Evolutionary conservation across 805 yeast species (phyloP).

Genomic region (Yamadazyma olivae): DNA sequence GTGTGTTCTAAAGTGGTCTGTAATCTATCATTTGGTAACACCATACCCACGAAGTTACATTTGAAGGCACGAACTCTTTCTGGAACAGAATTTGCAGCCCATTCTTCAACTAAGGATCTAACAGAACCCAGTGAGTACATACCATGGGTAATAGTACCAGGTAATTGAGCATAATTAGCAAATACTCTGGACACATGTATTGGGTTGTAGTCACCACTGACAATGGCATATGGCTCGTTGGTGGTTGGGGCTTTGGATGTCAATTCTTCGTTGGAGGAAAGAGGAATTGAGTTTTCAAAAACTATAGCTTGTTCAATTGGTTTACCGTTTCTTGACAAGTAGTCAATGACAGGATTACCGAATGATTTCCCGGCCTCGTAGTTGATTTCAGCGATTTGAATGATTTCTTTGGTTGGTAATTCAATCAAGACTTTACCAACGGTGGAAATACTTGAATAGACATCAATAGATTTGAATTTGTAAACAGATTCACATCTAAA

Average conservation of each 20-base stretch:
- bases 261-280: conserved; percentile 62
- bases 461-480: conserved; percentile 70
- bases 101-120: conserved; percentile 91
- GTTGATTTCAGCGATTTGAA: conserved; percentile 77
- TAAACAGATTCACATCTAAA: conserved; percentile 87
- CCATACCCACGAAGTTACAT: conserved; percentile 94
- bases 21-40: conserved; percentile 88
- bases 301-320: conserved; percentile 91
- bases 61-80: conserved; percentile 93
- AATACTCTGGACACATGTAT: conserved; percentile 96
- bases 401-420: conserved; percentile 85
- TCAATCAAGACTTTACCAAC: conserved; percentile 83
- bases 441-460: conserved; percentile 78
- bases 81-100: conserved; percentile 98
- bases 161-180: conserved; percentile 87
- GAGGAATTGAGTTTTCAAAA: conserved; percentile 88
- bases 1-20: conserved; percentile 87
- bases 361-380: conserved; percentile 90
- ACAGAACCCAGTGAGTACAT: conserved; percentile 97
- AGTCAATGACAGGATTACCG: conserved; percentile 97
- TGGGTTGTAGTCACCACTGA: conserved; percentile 98
- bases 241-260: conserved; percentile 86
- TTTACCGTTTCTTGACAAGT: conserved; percentile 85
- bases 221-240: conserved; percentile 94
- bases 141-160: conserved; percentile 98